These are phyloP conservation scores for Phanerodontia chrysosporium DNA, from an alignment of 768 basidiomycete genomes.

Conservation along the genomic window DNA sequence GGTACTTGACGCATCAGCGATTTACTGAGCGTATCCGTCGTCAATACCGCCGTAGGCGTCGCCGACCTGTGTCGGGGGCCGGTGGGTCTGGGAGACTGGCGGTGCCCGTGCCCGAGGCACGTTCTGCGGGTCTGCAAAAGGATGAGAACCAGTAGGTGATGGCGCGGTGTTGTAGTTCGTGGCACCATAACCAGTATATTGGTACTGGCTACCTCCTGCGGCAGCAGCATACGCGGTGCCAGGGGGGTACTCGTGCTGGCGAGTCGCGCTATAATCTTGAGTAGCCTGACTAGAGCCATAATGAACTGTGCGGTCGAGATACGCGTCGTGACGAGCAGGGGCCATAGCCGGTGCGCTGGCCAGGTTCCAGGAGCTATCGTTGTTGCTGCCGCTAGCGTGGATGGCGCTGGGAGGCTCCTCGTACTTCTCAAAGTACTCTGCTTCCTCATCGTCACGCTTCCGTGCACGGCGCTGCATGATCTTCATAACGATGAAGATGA, in stretches of 20 bases:
- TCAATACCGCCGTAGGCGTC: slow-evolving; percentile 3
- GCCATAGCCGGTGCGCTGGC: slow-evolving; percentile 8
- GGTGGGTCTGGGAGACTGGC: background rate
- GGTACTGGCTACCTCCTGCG: slow-evolving; percentile 19
- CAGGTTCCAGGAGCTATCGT: slow-evolving; percentile 12
- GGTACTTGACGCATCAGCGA: background rate
- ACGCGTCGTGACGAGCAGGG: slow-evolving; percentile 20
- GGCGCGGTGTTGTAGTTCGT: background rate
- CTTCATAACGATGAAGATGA: slow-evolving; percentile 27
- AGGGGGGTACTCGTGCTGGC: slow-evolving; percentile 29
- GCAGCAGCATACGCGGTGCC: slow-evolving; percentile 22
- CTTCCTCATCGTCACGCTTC: slow-evolving; percentile 24
- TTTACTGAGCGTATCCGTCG: background rate
- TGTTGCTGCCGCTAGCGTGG: slow-evolving; percentile 3
- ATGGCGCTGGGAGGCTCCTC: slow-evolving; percentile 9
- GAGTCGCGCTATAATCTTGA: slow-evolving; percentile 16
- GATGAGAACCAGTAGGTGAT: slow-evolving; percentile 1
- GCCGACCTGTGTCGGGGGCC: background rate
- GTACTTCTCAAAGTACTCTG: slow-evolving; percentile 27
- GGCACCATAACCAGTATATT: slow-evolving; percentile 18
- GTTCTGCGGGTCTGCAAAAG: slow-evolving; percentile 12
- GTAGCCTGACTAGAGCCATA: slow-evolving; percentile 17
- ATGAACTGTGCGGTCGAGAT: slow-evolving; percentile 25
- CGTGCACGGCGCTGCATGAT: slow-evolving; percentile 27
- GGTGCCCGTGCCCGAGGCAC: slow-evolving; percentile 1